Evolutionary conservation across 176 grass and related monocot genomes (phyloP), one percentile per base, ranked within the genome.

Genomic region (Guadua angustifolia): DNA sequence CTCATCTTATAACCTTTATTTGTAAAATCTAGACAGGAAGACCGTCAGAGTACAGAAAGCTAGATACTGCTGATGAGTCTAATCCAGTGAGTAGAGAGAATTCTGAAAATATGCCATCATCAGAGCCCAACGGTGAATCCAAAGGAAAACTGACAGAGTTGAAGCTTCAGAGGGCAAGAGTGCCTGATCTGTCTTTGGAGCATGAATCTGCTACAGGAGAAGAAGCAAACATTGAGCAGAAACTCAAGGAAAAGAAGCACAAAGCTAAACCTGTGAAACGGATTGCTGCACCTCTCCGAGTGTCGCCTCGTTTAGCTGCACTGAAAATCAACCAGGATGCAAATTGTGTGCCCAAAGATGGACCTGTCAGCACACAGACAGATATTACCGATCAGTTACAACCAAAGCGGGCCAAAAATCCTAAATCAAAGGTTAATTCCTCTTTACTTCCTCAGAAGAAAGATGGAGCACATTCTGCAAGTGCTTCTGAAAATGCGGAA

Each of bases 241-340:
- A 73, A 67, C 43, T 78, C 43, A 88, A 83, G 71, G 89, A 66
- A 77, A 86, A 85, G n/a, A 71, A 77, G 17, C 44, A 64, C 32
- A 88, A 46, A 86, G 70, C 57, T 32, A 89, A 94, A 60, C 65
- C 19, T 53, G 62, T 13, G 15, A 86, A 86, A 73, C 22, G 77
- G 69, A 79, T 84, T 22, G 58, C 80, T 46, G 52, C 61, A 66
- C 88, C 88, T 43, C 19, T 86, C 49, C 88, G 90, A 74, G 80
- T 83, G 15, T 95, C 90, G 51, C 81, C 86, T 82, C 90, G 86
- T 53, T 84, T 90, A 69, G 90, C 93, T 81, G 88, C 88, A n/a
- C 36, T 92, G 49, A 88, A 84, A 84, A 58, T 43, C 58, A 61
- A 62, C 35, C 57, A 88, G 38, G 83, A 83, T 71, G 59, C 64